Evolutionary conservation across 164 flowering plant genomes (phyloP), one percentile per base, ranked within the genome.

Genomic region (Magnolia changhungtana): DNA sequence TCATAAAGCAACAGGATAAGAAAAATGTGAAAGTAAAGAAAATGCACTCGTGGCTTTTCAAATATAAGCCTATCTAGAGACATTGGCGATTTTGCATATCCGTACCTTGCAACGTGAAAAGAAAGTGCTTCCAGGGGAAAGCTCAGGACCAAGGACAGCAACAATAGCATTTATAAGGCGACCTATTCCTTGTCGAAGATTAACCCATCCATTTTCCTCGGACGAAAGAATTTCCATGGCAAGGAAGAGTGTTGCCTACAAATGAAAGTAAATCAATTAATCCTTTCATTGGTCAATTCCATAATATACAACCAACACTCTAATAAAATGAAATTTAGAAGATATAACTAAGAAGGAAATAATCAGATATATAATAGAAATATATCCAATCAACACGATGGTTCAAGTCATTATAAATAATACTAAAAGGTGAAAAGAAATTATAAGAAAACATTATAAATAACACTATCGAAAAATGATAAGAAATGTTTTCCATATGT

Each of bases 131-230:
- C 96, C 97, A 45, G 99, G 98, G 63, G 95, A 83, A 80, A 96
- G 98, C 79, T 96, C 99, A 76, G 99, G 99, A 79, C 99, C 99
- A 79, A 94, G 87, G 80, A 93, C 97, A 81, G 98, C 97, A 86
- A 96, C 98, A 82, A 92, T 89, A 67, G 98, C 99, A 92, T 96
- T 96, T 81, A 96, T 86, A 58, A 96, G 91, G 77, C 93, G 97
- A 76, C 95, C 99, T 19, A 96, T 89, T 67, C 91, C 98, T 81
- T 94, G 99, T 77, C 90, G 94, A 83, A 91, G 90, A 67, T 90
- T 93, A 78, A 92, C 87, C 89, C 82, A 82, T 76, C 97, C 99
- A 88, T 84, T 94, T 81, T 92, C 99, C 77, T 94, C 96, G 16
- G 92, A 86, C 80, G 92, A 81, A 52, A 96, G 87, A 78, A 94